Percentiles rank a stretch among this genome's conserved stretches.
Conservation (phyloP, 2,329 filamentous ascomycete species). For the Ampelomyces quisqualis region DNA sequence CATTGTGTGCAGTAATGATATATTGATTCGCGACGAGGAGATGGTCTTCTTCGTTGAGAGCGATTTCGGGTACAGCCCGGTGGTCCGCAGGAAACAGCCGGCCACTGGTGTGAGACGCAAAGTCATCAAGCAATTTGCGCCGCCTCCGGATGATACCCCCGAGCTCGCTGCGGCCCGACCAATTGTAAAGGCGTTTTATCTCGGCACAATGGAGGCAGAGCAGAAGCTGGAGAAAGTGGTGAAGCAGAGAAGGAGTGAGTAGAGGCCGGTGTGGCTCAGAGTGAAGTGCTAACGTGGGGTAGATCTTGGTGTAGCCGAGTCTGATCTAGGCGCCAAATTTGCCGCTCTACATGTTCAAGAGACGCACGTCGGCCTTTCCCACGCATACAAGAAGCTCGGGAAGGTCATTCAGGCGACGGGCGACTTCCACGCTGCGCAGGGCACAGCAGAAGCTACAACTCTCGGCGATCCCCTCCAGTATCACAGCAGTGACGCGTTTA, state of each 20-base stretch:
- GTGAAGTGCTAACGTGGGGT: constrained; percentile 29
- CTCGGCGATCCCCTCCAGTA: constrained; percentile 92
- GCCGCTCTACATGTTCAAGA: constrained; percentile 86
- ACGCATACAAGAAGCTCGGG: constrained; percentile 92
- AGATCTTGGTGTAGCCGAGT: constrained; percentile 90
- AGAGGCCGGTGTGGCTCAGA: background rate
- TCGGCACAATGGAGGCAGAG: constrained; percentile 93
- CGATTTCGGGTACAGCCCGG: constrained; percentile 95
- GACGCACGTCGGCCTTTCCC: constrained; percentile 80
- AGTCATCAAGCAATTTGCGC: constrained; percentile 96
- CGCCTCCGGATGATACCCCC: constrained; percentile 93
- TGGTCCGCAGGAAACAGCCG: constrained; percentile 93
- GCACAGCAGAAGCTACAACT: constrained; percentile 92
- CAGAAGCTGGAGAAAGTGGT: constrained; percentile 96
- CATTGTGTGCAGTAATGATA: constrained; percentile 85
- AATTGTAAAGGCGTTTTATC: constrained; percentile 90
- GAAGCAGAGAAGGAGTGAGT: constrained; percentile 80
- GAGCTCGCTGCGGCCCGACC: constrained; percentile 89
- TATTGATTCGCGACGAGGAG: constrained; percentile 92
- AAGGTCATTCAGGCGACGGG: constrained; percentile 91
- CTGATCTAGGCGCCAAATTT: constrained; percentile 89
- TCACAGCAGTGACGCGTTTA: constrained; percentile 92
- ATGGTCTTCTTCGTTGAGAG: constrained; percentile 99
- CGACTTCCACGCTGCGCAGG: constrained; percentile 94
- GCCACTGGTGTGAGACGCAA: constrained; percentile 93